Conservation (phyloP, 108 stramenopile species). For the Seminavis robusta region DNA sequence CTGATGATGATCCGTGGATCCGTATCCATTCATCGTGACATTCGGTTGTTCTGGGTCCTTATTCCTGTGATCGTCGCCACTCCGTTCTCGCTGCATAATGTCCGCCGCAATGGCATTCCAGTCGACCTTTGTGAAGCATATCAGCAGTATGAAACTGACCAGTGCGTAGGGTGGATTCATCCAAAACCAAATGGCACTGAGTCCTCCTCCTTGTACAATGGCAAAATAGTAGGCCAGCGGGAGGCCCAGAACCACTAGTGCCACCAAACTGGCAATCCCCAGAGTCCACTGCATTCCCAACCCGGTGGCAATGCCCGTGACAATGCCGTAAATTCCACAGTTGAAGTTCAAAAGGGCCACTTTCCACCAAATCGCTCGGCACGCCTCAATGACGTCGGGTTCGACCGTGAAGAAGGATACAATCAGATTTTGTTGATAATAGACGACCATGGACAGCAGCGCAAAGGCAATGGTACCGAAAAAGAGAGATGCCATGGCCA, state of each 20-base stretch:
- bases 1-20: too few relatives aligned
- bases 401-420: slow-evolving; percentile 29
- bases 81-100: slow-evolving; percentile 25
- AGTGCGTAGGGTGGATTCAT: slow-evolving; percentile 25
- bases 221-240: slow-evolving; percentile 27
- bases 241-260: slow-evolving; percentile 32
- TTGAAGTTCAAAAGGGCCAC: slow-evolving; percentile 20
- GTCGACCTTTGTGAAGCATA: slow-evolving; percentile 10
- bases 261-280: slow-evolving; percentile 20
- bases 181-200: slow-evolving; percentile 29
- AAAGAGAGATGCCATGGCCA: slow-evolving; percentile 1
- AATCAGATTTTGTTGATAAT: slow-evolving; percentile 12
- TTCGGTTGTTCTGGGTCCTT: too few relatives aligned
- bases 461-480: slow-evolving; percentile 8
- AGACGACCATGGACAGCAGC: slow-evolving; percentile 10
- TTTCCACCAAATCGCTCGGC: slow-evolving; percentile 32
- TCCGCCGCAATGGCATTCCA: slow-evolving; percentile 24
- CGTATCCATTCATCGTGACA: too few relatives aligned
- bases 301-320: slow-evolving; percentile 29
- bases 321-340: slow-evolving; percentile 19
- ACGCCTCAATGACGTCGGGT: slow-evolving; percentile 17
- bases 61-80: too few relatives aligned
- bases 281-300: slow-evolving; percentile 50
- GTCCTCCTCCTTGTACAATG: slow-evolving; percentile 19
- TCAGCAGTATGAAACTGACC: slow-evolving; percentile 20